A percentile compares a stretch with the other conserved stretches of the same genome.
These are phyloP conservation scores for Aethionema arabicum DNA, from an alignment of 345 rosid genomes.

Conservation along the genomic window DNA sequence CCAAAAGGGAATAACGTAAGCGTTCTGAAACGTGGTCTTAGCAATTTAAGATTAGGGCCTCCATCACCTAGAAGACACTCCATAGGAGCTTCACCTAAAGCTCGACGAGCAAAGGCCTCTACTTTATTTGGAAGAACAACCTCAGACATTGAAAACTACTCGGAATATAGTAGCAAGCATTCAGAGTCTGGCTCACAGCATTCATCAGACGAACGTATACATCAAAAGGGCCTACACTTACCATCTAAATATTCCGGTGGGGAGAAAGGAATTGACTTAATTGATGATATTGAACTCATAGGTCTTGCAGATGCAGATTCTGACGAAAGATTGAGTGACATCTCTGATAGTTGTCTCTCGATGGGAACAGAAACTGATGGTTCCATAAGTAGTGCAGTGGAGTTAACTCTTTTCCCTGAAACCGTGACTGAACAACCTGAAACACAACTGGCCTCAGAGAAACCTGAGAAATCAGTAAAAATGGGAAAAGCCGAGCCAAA, in stretches of 20 bases:
- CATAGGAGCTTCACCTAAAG: conserved; percentile 46
- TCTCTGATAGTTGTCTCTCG: conserved; percentile 85
- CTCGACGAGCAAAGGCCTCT: conserved; percentile 42
- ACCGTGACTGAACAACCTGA: conserved; percentile 25
- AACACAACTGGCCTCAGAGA: conserved; percentile 32
- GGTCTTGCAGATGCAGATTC: conserved; percentile 72
- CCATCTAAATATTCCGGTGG: conserved; percentile 44
- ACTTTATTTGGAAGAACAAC: conserved; percentile 43
- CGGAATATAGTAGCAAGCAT: conserved; percentile 60
- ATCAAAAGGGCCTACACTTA: conserved; percentile 35
- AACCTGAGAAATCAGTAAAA: conserved; percentile 42
- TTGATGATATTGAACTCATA: conserved; percentile 69
- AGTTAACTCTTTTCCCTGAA: conserved; percentile 78
- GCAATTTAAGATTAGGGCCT: conserved; percentile 50
- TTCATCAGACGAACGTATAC: conserved; percentile 50
- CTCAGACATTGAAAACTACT: conserved; percentile 65
- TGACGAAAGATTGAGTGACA: conserved; percentile 89
- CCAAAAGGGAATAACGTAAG: conserved; percentile 46
- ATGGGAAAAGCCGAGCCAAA: conserved; percentile 41
- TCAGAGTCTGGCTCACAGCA: conserved; percentile 72
- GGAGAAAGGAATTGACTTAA: conserved; percentile 38
- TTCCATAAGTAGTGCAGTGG: conserved; percentile 64
- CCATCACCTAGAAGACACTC: conserved; percentile 73
- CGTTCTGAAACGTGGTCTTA: conserved; percentile 46
- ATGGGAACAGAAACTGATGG: conserved; percentile 95